These are phyloP conservation scores for Eucalyptus paniculata DNA, from an alignment of 345 rosid genomes.

Conservation along the genomic window DNA sequence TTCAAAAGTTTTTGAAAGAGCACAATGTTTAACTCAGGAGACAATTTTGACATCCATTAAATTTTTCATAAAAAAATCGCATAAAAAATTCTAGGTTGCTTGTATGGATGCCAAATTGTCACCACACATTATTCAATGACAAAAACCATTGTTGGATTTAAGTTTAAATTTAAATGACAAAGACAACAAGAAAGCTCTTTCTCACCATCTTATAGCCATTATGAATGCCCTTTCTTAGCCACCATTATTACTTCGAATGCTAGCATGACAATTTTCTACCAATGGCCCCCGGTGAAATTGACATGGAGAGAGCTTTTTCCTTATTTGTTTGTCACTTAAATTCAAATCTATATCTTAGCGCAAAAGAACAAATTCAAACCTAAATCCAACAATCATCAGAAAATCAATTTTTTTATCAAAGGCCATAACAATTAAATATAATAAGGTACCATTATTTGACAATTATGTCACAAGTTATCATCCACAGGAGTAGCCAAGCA, in stretches of 20 bases:
- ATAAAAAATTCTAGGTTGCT: neutral
- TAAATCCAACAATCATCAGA: neutral
- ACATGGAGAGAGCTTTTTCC: neutral
- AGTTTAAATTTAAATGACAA: neutral
- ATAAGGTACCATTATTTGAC: neutral
- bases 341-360: neutral
- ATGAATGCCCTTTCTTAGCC: neutral
- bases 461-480: neutral
- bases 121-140: fast-evolving
- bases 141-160: neutral
- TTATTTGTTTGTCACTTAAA: neutral
- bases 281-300: neutral
- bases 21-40: neutral
- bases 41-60: neutral
- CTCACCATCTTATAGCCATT: neutral
- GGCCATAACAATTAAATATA: neutral
- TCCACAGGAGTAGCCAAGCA: fast-evolving
- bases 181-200: neutral
- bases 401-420: neutral
- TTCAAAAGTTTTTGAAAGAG: neutral
- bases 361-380: neutral
- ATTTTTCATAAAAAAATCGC: neutral
- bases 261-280: neutral
- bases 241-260: neutral
- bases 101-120: neutral